Evolutionary conservation across 768 basidiomycete genomes (phyloP).

Genomic region (Amanita muscaria): DNA sequence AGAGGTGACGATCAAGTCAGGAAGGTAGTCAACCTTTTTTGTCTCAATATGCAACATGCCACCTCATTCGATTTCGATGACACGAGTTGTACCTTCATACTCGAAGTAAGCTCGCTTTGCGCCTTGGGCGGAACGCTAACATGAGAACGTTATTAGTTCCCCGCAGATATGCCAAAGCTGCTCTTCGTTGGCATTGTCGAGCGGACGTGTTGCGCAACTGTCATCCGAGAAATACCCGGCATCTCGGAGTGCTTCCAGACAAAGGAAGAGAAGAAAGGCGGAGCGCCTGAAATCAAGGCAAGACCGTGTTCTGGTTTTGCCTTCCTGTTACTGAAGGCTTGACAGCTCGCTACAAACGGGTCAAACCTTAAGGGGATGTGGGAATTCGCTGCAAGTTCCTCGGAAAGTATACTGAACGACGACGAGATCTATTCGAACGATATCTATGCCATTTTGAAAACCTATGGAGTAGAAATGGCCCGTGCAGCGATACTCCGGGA

Average conservation of each 20-base stretch:
- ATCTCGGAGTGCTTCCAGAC: constrained; percentile 82
- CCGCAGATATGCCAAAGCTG: constrained; percentile 82
- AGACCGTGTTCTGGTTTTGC: constrained; percentile 5
- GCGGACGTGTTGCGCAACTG: constrained; percentile 69
- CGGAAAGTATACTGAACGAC: constrained; percentile 59
- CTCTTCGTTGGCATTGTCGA: constrained; percentile 92
- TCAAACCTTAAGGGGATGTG: constrained; percentile 90
- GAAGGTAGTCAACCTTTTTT: constrained; percentile 42
- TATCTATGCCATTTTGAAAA: constrained; percentile 81
- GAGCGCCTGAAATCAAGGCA: constrained; percentile 42
- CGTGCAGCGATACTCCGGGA: constrained; percentile 85
- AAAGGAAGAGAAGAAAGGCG: constrained; percentile 51
- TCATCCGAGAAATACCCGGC: constrained; percentile 84
- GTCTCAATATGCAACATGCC: constrained; percentile 51
- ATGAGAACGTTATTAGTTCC: constrained; percentile 57
- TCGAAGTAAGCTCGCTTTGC: constrained; percentile 54
- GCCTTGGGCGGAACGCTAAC: not conserved
- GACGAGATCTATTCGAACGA: constrained; percentile 90
- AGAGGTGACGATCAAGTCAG: constrained; percentile 32
- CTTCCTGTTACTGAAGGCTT: constrained; percentile 2
- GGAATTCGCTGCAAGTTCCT: constrained; percentile 50
- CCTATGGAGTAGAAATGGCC: constrained; percentile 97
- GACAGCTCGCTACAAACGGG: constrained; percentile 78
- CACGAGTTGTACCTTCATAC: constrained; percentile 62
- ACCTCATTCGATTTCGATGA: constrained; percentile 66